A percentile compares a stretch with the other conserved stretches of the same genome.
phyloP scores from a whole-genome alignment of 1,139 yeast genomes.

The Candida sanyaensis region DNA sequence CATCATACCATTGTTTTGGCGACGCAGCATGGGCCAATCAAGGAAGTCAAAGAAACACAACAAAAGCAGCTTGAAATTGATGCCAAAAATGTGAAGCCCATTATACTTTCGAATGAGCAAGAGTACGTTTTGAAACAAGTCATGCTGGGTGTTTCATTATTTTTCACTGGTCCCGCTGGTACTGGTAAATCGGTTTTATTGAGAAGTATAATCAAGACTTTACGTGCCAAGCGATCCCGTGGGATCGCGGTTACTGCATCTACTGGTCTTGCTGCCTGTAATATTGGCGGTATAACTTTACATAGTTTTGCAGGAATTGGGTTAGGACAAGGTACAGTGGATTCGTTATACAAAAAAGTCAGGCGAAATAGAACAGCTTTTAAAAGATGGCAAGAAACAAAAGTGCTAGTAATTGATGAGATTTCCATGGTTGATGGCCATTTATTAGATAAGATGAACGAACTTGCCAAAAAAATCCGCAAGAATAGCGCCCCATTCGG shows the following conservation, averaged over 20 bases:
- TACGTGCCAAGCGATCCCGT: conserved; percentile 47
- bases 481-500: conserved; percentile 68
- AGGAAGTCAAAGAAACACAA: not conserved
- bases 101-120: conserved; percentile 43
- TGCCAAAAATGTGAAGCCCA: conserved; percentile 33
- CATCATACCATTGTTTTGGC: not conserved
- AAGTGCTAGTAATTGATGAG: conserved; percentile 80
- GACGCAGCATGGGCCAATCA: not conserved
- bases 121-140: conserved; percentile 40
- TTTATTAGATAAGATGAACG: conserved; percentile 69
- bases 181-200: conserved; percentile 88
- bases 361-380: conserved; percentile 53
- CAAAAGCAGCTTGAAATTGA: not conserved
- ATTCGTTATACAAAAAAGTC: conserved; percentile 53
- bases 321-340: conserved; percentile 49
- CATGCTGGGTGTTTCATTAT: conserved; percentile 54
- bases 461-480: conserved; percentile 59
- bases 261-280: conserved; percentile 91
- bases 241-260: conserved; percentile 88
- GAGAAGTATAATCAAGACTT: conserved; percentile 63
- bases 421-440: conserved; percentile 86
- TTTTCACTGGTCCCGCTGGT: conserved; percentile 96
- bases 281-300: conserved; percentile 83
- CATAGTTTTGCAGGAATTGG: conserved; percentile 91
- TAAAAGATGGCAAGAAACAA: conserved; percentile 61